These are phyloP conservation scores for Tubosaeta sp. DNA, from an alignment of 768 basidiomycete genomes.

Conservation along the genomic window DNA sequence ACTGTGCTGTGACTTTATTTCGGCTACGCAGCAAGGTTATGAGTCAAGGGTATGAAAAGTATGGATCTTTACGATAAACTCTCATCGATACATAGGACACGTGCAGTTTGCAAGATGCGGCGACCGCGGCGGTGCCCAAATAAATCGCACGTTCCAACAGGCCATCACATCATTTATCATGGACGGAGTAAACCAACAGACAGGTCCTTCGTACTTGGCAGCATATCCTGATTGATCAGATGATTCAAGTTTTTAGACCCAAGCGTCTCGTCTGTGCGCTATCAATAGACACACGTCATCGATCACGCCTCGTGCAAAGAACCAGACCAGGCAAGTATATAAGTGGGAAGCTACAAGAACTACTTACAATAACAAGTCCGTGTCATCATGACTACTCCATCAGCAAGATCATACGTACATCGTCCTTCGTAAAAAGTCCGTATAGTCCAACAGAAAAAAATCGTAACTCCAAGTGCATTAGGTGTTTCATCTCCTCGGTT, in stretches of 20 bases:
- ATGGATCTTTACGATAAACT: constrained; percentile 1
- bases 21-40: constrained; percentile 8
- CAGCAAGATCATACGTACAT: background rate
- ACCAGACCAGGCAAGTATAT: background rate
- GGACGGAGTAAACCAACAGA: background rate
- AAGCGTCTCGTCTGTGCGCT: background rate
- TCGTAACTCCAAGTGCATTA: background rate
- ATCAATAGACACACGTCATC: background rate
- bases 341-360: background rate
- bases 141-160: background rate
- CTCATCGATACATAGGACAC: background rate
- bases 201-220: background rate
- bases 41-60: background rate
- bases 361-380: background rate
- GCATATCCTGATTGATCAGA: background rate
- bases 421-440: background rate
- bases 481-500: background rate
- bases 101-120: too few relatives aligned
- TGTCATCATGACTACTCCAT: background rate
- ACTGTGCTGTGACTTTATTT: background rate
- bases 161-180: background rate
- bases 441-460: background rate
- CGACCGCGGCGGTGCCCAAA: background rate
- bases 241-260: background rate
- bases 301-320: background rate